phyloP scores from a whole-genome alignment of 2,329 filamentous ascomycete genomes.

The Cladosporium sphaerospermum region DNA sequence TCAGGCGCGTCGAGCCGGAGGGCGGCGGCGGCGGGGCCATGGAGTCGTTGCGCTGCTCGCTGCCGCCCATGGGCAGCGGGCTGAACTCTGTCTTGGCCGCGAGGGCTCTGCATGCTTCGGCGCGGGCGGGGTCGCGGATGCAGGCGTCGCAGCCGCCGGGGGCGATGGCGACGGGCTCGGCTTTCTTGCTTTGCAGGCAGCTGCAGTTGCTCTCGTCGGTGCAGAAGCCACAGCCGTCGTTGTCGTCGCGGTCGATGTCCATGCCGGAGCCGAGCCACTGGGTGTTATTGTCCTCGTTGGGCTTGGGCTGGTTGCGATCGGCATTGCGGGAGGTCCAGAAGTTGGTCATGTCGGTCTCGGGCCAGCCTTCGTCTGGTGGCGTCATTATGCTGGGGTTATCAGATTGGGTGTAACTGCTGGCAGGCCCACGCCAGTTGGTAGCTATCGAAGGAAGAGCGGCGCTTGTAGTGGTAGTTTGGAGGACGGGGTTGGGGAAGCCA shows the following conservation, averaged over 20 bases:
- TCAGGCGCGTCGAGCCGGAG: slow-evolving; percentile 8
- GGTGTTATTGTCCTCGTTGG: slow-evolving; percentile 11
- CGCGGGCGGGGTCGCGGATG: slow-evolving; percentile 21
- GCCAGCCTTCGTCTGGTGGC: neutral
- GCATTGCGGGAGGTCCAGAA: slow-evolving; percentile 10
- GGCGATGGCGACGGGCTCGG: slow-evolving; percentile 1
- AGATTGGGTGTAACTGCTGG: slow-evolving; percentile 4
- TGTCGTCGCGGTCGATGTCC: slow-evolving; percentile 9
- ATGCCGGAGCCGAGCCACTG: slow-evolving; percentile 17
- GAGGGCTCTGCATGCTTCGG: slow-evolving; percentile 22
- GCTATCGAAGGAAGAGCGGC: slow-evolving; percentile 2
- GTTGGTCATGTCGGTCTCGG: slow-evolving; percentile 17
- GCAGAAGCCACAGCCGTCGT: slow-evolving; percentile 27
- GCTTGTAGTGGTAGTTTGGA: neutral
- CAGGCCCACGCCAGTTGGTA: slow-evolving; percentile 14
- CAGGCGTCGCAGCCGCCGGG: slow-evolving; percentile 28
- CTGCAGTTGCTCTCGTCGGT: slow-evolving; percentile 23
- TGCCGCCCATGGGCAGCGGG: neutral
- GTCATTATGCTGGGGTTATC: neutral
- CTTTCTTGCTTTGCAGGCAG: slow-evolving; percentile 12
- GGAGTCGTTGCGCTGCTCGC: slow-evolving; percentile 10
- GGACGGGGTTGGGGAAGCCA: neutral
- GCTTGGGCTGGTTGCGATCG: neutral
- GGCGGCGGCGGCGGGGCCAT: slow-evolving; percentile 7
- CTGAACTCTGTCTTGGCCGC: slow-evolving; percentile 11